A percentile compares a stretch with the other conserved stretches of the same genome.
These are phyloP conservation scores for Eucalyptus polyanthemos DNA, from an alignment of 345 rosid genomes.

Conservation along the genomic window DNA sequence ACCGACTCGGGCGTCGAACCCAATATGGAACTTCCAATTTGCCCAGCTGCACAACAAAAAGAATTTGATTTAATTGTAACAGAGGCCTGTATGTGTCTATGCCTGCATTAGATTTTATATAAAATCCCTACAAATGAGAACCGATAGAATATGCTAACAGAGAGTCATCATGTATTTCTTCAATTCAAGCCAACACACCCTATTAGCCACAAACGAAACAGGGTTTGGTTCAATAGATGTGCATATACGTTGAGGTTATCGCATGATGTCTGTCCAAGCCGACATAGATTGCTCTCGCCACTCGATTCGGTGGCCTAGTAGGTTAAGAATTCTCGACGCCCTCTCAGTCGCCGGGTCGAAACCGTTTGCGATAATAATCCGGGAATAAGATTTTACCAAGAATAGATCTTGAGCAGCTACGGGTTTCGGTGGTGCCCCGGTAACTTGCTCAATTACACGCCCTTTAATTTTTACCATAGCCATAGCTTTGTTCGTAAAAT, in stretches of 20 bases:
- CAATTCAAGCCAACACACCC: neutral
- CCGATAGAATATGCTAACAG: neutral
- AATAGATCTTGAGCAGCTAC: neutral
- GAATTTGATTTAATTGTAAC: neutral
- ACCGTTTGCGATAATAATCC: neutral
- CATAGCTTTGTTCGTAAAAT: neutral
- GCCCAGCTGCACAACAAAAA: slow-evolving; percentile 23
- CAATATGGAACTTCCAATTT: slow-evolving; percentile 68
- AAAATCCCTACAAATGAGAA: neutral
- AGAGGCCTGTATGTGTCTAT: neutral
- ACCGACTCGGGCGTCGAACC: slow-evolving; percentile 53
- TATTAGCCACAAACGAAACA: neutral
- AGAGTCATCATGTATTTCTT: neutral
- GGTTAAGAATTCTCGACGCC: neutral
- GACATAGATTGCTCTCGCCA: neutral
- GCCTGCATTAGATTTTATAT: neutral
- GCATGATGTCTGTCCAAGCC: neutral
- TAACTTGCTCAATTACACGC: neutral
- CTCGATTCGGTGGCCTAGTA: neutral
- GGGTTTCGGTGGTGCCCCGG: neutral
- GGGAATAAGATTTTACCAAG: neutral
- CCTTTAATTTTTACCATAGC: too few relatives aligned
- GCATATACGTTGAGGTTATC: neutral
- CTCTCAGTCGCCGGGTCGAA: neutral
- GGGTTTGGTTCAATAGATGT: neutral